Conservation (phyloP, 2,329 filamentous ascomycete species). For the Elsinoe ampelina region DNA sequence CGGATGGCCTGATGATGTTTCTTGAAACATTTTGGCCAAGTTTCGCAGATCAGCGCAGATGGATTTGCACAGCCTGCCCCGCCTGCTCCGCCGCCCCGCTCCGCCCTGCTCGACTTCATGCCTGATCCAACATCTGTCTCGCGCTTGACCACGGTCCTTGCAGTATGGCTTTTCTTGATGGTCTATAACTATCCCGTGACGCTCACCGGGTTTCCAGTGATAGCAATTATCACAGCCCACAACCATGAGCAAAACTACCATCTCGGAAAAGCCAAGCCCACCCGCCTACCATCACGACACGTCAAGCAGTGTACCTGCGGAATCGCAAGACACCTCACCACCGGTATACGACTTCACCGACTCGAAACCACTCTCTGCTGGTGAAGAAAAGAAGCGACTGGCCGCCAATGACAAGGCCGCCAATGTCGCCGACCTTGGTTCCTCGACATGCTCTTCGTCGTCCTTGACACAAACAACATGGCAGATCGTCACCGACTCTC, state of each 20-base stretch:
- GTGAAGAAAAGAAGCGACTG: background rate
- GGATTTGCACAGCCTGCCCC: background rate
- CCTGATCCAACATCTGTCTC: background rate
- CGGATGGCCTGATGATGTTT: slow-evolving; percentile 1
- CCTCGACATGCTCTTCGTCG: background rate
- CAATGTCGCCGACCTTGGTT: background rate
- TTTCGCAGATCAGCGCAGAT: background rate
- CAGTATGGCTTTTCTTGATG: background rate
- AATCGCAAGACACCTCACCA: background rate
- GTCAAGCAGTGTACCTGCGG: background rate
- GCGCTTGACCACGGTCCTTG: background rate
- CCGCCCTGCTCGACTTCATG: background rate
- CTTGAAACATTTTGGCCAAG: background rate
- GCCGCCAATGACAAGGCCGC: background rate
- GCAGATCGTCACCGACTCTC: background rate
- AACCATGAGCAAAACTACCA: background rate
- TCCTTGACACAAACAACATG: background rate
- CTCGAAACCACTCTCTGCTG: background rate
- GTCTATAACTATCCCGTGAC: background rate
- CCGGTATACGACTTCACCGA: slow-evolving; percentile 1
- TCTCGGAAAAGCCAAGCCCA: background rate
- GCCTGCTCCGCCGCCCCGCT: slow-evolving; percentile 1
- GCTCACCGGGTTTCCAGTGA: background rate
- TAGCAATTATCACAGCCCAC: background rate
- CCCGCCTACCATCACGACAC: background rate